Evolutionary conservation across 495 filamentous ascomycete genomes (phyloP), one percentile per base, ranked within the genome.

Genomic region (Aspergillus coremiiformis): DNA sequence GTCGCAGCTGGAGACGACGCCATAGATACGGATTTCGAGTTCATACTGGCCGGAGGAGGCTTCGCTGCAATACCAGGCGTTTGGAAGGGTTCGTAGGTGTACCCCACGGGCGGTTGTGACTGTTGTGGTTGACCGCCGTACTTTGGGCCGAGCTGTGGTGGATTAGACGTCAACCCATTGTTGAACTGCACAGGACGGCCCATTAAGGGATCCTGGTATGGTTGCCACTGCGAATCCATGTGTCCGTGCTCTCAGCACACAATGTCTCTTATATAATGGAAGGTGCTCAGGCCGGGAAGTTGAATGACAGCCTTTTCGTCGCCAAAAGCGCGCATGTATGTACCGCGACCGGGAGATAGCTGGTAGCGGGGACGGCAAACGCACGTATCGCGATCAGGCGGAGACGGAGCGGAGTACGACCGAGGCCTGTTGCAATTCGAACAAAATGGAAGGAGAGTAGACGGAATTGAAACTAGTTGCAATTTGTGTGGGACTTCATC

Each of bases 71-170:
- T 63, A 53, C 61, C 55, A 39, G 72, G 71, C 15, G 70, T 67
- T 60, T 85, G 84, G 64, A 88, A 90, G 58, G 81, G 70, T 58
- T 91, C 87, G 65, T 89, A 89, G 49, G 82, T 82, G 69, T 81
- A 89, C 57, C 82, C 80, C 53, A 80, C 77, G 21, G 84, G 82
- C 29, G 81, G 76, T 62, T 84, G 83, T 37, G 72, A 67, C 46
- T 74, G 78, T 51, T 69, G 69, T 64, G 77, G 68, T 64, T 77
- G 77, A 57, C 63, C 55, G 15, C 50, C 59, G 60, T 77, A 75
- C 60, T 74, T 71, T 49, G 73, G 62, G 49, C 61, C 58, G 42
- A 69, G 55, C 57, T 68, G 69, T 54, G 64, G 67, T 49, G 72
- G 62, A 68, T 72, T 66, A 47, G 64, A 64, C 41, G 65, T 58